Base-by-base conservation (phyloP, 2,329 filamentous ascomycete species). In the Coleophoma cylindrospora region DNA sequence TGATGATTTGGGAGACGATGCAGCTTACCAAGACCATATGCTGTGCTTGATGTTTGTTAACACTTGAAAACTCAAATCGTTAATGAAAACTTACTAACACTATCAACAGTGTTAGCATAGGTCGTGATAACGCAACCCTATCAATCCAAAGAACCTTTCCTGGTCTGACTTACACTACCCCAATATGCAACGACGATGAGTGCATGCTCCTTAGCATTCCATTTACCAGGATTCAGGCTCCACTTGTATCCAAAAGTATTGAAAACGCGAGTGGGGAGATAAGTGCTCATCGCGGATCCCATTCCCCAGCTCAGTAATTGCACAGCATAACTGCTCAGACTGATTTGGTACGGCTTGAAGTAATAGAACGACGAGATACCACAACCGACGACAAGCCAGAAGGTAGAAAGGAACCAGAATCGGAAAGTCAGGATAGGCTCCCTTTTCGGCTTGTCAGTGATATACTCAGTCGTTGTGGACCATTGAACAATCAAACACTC, bases 381-480 rank as follows among this genome's bases (percentile, higher is more conserved):
- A 34, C 59, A 63, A 34, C 64, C 64, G 37, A 59, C 45, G 1
- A 62, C 45, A 7, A 65, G 62, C 64, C 64, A 66, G 33, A 66
- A 65, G 6, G 64, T 64, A 10, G 62, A 55, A 9, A 66, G 54
- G 19, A 64, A 38, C 53, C 57, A 66, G 52, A 65, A 66, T 15
- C 63, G 60, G 27, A 66, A 66, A 4, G 64, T 66, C n/a, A 66
- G 55, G 33, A 66, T 65, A 0, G 63, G 64, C 47, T 66, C 62
- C 27, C 57, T 63, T 19, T 14, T 37, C 6, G 32, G 21, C 10
- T 40, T 9, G 22, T n/a, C 49, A 8, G 40, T 38, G 17, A 17
- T n/a, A 32, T 15, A 27, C 27, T 27, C 27, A 27, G 27, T 27
- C 7, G 4, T 27, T 7, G 27, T 27, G 9, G 27, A 27, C 9